Percentiles rank a stretch among this genome's conserved stretches.
Evolutionary conservation across 345 rosid genomes (phyloP).

Genomic region (Boechera stricta): DNA sequence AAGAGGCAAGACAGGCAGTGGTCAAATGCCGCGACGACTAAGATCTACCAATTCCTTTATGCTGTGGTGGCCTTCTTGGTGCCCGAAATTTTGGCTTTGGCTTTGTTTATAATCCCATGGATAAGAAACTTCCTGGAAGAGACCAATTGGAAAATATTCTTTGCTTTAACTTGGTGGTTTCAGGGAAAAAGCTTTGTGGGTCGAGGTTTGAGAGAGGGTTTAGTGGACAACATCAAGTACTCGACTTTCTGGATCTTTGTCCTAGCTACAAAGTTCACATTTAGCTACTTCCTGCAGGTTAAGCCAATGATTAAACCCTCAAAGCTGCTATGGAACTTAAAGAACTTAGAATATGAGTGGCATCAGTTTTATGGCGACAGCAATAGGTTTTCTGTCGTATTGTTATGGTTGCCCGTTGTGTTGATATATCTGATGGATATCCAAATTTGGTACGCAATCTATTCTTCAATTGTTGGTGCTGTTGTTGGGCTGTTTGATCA

Average conservation of each 20-base stretch:
- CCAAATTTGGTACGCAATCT: slow-evolving; percentile 94
- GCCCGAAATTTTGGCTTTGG: slow-evolving; percentile 85
- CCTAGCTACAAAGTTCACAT: slow-evolving; percentile 74
- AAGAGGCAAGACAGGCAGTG: slow-evolving; percentile 61
- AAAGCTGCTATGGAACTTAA: slow-evolving; percentile 53
- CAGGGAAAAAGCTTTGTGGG: slow-evolving; percentile 80
- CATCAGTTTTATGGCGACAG: slow-evolving; percentile 59
- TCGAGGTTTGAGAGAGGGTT: slow-evolving; percentile 87
- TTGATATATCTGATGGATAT: slow-evolving; percentile 88
- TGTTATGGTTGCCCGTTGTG: slow-evolving; percentile 86
- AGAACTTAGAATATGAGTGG: slow-evolving; percentile 67
- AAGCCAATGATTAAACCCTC: slow-evolving; percentile 85
- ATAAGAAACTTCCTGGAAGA: slow-evolving; percentile 88
- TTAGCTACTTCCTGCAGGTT: slow-evolving; percentile 88
- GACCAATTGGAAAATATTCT: slow-evolving; percentile 83
- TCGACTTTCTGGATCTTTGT: slow-evolving; percentile 79
- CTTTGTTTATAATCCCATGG: slow-evolving; percentile 83
- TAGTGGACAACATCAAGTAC: slow-evolving; percentile 78
- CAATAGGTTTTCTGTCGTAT: slow-evolving; percentile 75
- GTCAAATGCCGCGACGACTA: slow-evolving; percentile 53
- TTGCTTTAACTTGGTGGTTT: slow-evolving; percentile 79
- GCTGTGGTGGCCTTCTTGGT: slow-evolving; percentile 64
- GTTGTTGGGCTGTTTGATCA: slow-evolving; percentile 85
- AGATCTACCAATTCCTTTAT: slow-evolving; percentile 66
- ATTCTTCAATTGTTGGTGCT: slow-evolving; percentile 87